Percentiles rank a stretch among this genome's conserved stretches.
Conservation (phyloP, 1,284 basidiomycete genomes). For the Moniliophthora roreri region DNA sequence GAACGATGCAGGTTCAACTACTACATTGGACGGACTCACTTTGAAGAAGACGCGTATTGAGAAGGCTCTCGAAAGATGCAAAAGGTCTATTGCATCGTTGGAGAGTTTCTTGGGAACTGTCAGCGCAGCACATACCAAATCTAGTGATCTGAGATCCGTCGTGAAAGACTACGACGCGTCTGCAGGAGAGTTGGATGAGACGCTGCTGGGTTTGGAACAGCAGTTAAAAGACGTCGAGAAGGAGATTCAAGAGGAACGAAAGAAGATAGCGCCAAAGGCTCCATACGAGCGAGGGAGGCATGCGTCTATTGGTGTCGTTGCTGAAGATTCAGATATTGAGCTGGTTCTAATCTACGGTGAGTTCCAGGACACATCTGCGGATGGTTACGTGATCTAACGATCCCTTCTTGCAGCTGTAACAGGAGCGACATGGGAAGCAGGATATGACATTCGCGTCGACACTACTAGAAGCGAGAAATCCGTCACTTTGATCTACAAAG, state of each 20-base stretch:
- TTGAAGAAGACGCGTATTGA: slow-evolving; percentile 18
- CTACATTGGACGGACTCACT: slow-evolving; percentile 19
- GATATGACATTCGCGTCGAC: slow-evolving; percentile 33
- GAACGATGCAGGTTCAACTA: background rate
- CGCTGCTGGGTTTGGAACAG: slow-evolving; percentile 11
- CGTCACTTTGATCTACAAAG: slow-evolving; percentile 32
- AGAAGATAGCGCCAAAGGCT: background rate
- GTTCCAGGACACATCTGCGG: slow-evolving; percentile 1
- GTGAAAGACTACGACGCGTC: slow-evolving; percentile 25
- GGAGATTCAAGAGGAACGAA: slow-evolving; percentile 5
- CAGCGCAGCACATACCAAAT: slow-evolving; percentile 21
- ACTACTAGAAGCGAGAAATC: slow-evolving; percentile 29
- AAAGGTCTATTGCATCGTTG: slow-evolving; percentile 19
- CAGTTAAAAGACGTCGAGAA: slow-evolving; percentile 1
- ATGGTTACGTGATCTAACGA: background rate
- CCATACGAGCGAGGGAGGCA: slow-evolving; percentile 20
- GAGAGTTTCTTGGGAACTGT: slow-evolving; percentile 22
- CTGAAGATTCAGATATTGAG: slow-evolving; percentile 32
- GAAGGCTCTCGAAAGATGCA: slow-evolving; percentile 24
- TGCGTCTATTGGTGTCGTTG: slow-evolving; percentile 31
- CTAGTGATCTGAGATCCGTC: slow-evolving; percentile 20
- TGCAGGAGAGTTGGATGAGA: slow-evolving; percentile 27
- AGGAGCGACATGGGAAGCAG: slow-evolving; percentile 28
- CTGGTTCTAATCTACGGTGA: slow-evolving; percentile 35
- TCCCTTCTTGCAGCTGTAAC: slow-evolving; percentile 21